Percentiles rank a stretch among this genome's conserved stretches.
Evolutionary conservation across 306 rosid species (phyloP).

Genomic region (Quercus robur): DNA sequence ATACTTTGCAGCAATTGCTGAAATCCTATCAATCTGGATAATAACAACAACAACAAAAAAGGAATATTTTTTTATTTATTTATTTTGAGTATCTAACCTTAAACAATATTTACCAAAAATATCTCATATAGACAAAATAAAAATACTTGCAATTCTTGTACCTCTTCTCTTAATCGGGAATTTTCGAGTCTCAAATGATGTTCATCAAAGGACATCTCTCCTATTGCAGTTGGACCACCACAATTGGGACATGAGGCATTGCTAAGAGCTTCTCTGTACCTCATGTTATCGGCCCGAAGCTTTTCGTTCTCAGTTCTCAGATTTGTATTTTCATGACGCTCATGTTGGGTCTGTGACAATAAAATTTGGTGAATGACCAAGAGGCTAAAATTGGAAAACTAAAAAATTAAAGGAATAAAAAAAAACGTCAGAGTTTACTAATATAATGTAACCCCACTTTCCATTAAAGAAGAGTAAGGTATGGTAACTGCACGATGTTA

Average conservation of each 20-base stretch:
- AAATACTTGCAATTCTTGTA: constrained; percentile 6
- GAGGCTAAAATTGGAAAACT: not conserved
- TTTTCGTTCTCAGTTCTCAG: constrained; percentile 84
- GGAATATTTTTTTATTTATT: not conserved
- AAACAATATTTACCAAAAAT: not conserved
- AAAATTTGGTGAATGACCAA: not conserved
- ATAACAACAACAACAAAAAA: not conserved
- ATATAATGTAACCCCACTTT: not conserved
- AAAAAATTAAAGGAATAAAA: not conserved
- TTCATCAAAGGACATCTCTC: constrained; percentile 98
- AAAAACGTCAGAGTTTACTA: not conserved
- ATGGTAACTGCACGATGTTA: not conserved
- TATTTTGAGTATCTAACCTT: not conserved
- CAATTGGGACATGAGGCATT: constrained; percentile 96
- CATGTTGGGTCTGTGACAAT: constrained; percentile 70
- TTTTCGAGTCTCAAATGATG: constrained; percentile 91
- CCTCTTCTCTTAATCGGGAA: constrained; percentile 94
- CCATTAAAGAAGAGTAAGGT: not conserved
- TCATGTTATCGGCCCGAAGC: constrained; percentile 89
- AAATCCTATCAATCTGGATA: constrained; percentile 78
- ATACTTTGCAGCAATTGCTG: constrained; percentile 91
- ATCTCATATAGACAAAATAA: not conserved
- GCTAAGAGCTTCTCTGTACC: constrained; percentile 91
- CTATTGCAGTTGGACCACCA: constrained; percentile 95
- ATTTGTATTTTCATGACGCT: constrained; percentile 76